A percentile compares a stretch with the other conserved stretches of the same genome.
These are phyloP conservation scores for Lactarius tabidus DNA, from an alignment of 768 basidiomycete species.

Conservation along the genomic window DNA sequence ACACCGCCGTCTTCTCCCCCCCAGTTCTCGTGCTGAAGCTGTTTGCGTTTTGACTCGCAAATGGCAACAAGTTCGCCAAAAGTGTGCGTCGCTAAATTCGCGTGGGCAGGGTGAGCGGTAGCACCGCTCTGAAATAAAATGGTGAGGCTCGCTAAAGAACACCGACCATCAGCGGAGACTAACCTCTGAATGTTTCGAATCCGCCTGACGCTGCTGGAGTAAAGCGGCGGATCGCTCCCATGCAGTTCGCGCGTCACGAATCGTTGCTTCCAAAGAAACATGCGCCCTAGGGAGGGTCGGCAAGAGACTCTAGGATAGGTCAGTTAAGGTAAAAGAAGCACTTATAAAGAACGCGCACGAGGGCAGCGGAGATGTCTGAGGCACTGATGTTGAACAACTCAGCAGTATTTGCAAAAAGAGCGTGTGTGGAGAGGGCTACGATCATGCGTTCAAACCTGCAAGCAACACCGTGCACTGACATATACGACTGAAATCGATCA, in stretches of 20 bases:
- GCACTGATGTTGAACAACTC: constrained; percentile 17
- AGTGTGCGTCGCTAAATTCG: background rate
- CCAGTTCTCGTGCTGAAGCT: constrained; percentile 32
- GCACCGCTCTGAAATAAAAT: background rate
- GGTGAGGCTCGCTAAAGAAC: constrained; percentile 16
- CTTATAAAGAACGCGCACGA: constrained; percentile 1
- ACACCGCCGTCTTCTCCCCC: constrained; percentile 26
- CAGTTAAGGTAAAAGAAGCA: constrained; percentile 12
- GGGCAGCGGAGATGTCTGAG: constrained; percentile 13
- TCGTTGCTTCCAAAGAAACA: constrained; percentile 32
- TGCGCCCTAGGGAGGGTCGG: constrained; percentile 37
- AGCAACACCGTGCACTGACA: constrained; percentile 12
- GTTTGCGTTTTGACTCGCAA: constrained; percentile 32
- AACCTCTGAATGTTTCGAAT: constrained; percentile 31
- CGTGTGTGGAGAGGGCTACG: constrained; percentile 50
- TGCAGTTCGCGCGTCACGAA: constrained; percentile 32
- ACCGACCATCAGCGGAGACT: constrained; percentile 14
- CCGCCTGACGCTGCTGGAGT: constrained; percentile 35
- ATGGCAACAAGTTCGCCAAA: constrained; percentile 31
- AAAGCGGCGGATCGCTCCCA: constrained; percentile 40
- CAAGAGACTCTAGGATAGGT: constrained; percentile 28
- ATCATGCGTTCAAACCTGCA: constrained; percentile 50
- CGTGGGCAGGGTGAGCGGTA: background rate
- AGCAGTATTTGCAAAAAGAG: constrained; percentile 36
- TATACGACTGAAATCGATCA: constrained; percentile 8